phyloP scores from a whole-genome alignment of 257 asterid species.

The Verbena officinalis region DNA sequence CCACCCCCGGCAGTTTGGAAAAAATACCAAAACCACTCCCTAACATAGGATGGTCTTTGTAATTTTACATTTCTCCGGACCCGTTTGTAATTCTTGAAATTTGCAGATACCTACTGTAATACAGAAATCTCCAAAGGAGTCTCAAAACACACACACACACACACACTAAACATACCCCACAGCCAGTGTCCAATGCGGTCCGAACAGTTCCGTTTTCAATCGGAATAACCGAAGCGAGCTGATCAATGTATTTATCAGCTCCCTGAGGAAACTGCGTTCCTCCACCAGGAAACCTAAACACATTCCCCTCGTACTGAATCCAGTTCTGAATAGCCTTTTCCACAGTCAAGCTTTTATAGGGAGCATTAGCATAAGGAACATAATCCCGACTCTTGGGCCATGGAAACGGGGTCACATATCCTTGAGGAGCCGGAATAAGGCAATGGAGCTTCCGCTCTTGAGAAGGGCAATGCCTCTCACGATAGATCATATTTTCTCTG shows the following conservation, averaged over 20 bases:
- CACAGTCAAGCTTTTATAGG: constrained; percentile 62
- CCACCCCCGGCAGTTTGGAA: too few species aligned
- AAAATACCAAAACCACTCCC: neutral
- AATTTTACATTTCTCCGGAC: too few species aligned
- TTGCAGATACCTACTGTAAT: too few species aligned
- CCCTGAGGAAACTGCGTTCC: constrained; percentile 73
- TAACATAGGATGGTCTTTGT: too few species aligned
- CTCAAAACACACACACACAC: too few species aligned
- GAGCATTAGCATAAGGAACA: constrained; percentile 67
- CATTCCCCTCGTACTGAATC: constrained; percentile 67
- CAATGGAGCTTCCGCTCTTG: constrained; percentile 46
- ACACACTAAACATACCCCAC: constrained; percentile 48
- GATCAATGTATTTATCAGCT: constrained; percentile 65
- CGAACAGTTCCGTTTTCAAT: constrained; percentile 62
- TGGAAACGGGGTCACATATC: constrained; percentile 58
- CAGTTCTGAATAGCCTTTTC: constrained; percentile 74
- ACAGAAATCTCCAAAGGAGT: too few species aligned
- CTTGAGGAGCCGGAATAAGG: constrained; percentile 65
- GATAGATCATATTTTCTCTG: constrained; percentile 52
- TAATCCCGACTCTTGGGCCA: constrained; percentile 77
- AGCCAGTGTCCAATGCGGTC: constrained; percentile 65
- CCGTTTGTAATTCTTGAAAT: too few species aligned
- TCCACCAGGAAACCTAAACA: constrained; percentile 69
- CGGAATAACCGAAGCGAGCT: constrained; percentile 65
- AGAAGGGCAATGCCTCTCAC: constrained; percentile 63